These are phyloP conservation scores for Boletus edulis DNA, from an alignment of 768 basidiomycete genomes.

Conservation along the genomic window DNA sequence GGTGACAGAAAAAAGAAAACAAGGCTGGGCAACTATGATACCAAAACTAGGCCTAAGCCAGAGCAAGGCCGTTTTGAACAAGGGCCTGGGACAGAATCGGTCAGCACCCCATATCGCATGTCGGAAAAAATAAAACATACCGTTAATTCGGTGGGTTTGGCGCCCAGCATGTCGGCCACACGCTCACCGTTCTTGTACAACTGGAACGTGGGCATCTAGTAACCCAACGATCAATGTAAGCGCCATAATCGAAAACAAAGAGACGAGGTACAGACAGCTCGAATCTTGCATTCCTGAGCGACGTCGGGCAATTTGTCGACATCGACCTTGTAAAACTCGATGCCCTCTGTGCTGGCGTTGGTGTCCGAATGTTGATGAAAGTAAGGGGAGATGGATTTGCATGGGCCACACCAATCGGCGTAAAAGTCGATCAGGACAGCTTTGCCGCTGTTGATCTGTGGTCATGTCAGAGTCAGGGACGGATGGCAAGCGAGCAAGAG, in stretches of 20 bases:
- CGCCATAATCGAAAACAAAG: not conserved
- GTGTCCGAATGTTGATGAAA: slow-evolving; percentile 2
- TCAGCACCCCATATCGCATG: not conserved
- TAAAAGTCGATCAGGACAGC: slow-evolving; percentile 20
- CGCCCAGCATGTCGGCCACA: slow-evolving; percentile 2
- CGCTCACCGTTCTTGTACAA: not conserved
- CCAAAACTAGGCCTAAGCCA: no score
- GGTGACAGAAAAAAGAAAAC: no score
- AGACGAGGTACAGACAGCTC: slow-evolving; percentile 43
- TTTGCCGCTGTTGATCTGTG: slow-evolving; percentile 2
- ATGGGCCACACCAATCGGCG: slow-evolving; percentile 21
- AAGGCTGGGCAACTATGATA: no score
- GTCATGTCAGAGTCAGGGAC: not conserved
- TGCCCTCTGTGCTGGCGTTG: slow-evolving; percentile 12
- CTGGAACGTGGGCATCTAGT: slow-evolving; percentile 23
- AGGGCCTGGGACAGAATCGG: not conserved
- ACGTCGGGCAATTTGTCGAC: slow-evolving; percentile 54
- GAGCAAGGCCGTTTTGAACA: not conserved
- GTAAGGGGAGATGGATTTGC: slow-evolving; percentile 10
- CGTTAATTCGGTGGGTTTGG: not conserved
- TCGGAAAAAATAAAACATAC: not conserved
- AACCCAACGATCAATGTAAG: not conserved
- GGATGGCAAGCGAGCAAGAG: not conserved
- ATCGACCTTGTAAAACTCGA: slow-evolving; percentile 73
- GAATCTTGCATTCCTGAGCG: slow-evolving; percentile 48